Percentiles rank a stretch among this genome's conserved stretches.
Evolutionary conservation across 768 basidiomycete genomes (phyloP).

Genomic region (Harrya chromipes): DNA sequence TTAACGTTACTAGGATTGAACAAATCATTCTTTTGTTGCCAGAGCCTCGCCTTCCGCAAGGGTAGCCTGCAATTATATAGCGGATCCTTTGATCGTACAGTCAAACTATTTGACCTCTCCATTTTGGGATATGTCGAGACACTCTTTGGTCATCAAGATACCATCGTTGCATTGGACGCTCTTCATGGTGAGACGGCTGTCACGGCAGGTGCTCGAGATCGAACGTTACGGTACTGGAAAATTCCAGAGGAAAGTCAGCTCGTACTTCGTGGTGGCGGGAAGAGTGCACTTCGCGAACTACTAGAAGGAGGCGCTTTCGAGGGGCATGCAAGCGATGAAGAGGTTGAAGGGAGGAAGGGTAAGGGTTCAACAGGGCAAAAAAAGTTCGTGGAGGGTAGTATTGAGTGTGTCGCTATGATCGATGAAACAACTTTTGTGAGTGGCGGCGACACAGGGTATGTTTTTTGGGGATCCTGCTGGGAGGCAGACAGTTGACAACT

Average conservation of each 20-base stretch:
- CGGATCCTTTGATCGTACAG: conserved; percentile 79
- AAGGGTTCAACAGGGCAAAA: conserved; percentile 24
- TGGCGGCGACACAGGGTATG: conserved; percentile 95
- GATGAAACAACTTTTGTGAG: conserved; percentile 92
- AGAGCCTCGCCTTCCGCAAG: conserved; percentile 77
- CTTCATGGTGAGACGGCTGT: conserved; percentile 82
- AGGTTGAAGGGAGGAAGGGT: conserved; percentile 35
- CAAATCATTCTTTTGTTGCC: neutral
- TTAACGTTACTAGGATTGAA: conserved; percentile 10
- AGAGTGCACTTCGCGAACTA: conserved; percentile 74
- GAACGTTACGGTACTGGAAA: conserved; percentile 94
- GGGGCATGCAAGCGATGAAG: conserved; percentile 52
- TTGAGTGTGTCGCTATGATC: conserved; percentile 92
- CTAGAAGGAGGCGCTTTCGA: conserved; percentile 72
- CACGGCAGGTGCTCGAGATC: conserved; percentile 86
- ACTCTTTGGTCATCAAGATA: conserved; percentile 95
- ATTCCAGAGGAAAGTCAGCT: conserved; percentile 92
- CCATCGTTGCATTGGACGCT: conserved; percentile 71
- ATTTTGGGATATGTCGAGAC: conserved; percentile 95
- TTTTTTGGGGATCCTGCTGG: neutral
- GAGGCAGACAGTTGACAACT: neutral
- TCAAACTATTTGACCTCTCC: conserved; percentile 81
- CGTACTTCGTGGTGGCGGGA: conserved; percentile 94
- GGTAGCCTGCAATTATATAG: conserved; percentile 67
- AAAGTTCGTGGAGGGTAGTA: conserved; percentile 80